These are phyloP conservation scores for Magnusiomyces sp. DNA, from an alignment of 1,139 yeast species.

Conservation along the genomic window DNA sequence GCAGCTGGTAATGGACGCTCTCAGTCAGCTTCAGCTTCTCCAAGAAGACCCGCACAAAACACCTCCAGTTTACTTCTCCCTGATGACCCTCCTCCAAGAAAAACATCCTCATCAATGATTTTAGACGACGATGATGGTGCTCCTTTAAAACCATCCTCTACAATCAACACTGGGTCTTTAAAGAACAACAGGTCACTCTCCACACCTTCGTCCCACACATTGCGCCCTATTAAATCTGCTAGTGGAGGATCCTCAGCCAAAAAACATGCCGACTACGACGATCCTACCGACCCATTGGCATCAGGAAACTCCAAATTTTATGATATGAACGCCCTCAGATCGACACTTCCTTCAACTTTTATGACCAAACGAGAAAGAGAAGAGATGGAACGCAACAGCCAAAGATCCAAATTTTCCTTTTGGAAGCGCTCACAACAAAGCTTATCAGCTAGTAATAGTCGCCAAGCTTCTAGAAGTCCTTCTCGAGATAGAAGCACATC, in stretches of 20 bases:
- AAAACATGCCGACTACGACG: conserved; percentile 2
- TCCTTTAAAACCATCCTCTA: neutral
- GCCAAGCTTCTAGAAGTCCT: neutral
- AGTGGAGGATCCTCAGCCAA: conserved; percentile 7
- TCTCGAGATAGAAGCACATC: neutral
- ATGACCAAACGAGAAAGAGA: conserved; percentile 3
- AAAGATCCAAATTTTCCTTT: neutral
- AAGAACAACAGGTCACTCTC: neutral
- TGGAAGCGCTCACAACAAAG: neutral
- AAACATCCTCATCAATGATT: conserved; percentile 7
- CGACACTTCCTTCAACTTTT: neutral
- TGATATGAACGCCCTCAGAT: conserved; percentile 9
- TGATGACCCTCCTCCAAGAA: conserved; percentile 1
- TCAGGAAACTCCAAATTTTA: conserved; percentile 12
- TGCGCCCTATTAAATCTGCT: conserved; percentile 7
- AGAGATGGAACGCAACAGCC: neutral
- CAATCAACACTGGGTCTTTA: neutral
- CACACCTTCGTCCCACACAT: neutral
- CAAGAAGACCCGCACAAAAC: conserved; percentile 5
- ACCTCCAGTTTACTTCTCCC: conserved; percentile 5
- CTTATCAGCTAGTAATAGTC: neutral
- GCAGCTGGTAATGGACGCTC: conserved; percentile 6
- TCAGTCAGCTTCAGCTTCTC: conserved; percentile 11
- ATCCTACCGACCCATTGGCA: conserved; percentile 14
- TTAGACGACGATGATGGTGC: conserved; percentile 1